Conservation (phyloP, 129 eudicot genomes). For the Artemisia tridentata region DNA sequence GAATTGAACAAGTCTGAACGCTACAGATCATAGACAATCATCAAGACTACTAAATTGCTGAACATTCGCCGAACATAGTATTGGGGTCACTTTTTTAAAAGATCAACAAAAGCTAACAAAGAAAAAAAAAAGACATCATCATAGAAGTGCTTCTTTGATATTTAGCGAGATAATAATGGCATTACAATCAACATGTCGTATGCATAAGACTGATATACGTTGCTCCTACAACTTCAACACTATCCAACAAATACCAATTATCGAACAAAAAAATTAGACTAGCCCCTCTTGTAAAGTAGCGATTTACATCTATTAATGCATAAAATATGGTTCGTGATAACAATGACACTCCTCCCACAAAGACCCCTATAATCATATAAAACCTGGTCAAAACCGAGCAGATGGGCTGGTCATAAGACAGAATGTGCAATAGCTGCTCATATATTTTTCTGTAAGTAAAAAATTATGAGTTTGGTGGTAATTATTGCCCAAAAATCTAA, state of each 20-base stretch:
- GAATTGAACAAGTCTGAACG: too few relatives aligned
- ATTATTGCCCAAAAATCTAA: conserved; percentile 6
- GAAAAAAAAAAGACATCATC: too few relatives aligned
- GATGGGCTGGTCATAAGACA: background rate
- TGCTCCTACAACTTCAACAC: conserved; percentile 28
- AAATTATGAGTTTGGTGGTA: background rate
- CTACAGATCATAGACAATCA: too few relatives aligned
- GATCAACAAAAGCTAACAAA: too few relatives aligned
- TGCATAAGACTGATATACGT: conserved; percentile 9
- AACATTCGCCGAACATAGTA: too few relatives aligned
- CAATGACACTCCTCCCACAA: conserved; percentile 1
- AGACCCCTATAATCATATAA: background rate
- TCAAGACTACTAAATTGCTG: too few relatives aligned
- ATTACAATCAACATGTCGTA: conserved; percentile 14
- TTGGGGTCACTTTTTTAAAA: too few relatives aligned
- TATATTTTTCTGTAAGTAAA: background rate
- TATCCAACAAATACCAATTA: background rate
- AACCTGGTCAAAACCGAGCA: background rate
- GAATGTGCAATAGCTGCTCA: conserved; percentile 7
- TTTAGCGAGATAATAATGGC: conserved; percentile 16
- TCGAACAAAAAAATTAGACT: background rate
- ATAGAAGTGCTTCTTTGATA: background rate
- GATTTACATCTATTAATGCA: conserved; percentile 9
- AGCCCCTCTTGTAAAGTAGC: background rate
- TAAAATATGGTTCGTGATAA: conserved; percentile 9